These are phyloP conservation scores for Arthrocladium fulminans DNA, from an alignment of 2,329 filamentous ascomycete species.

Conservation along the genomic window DNA sequence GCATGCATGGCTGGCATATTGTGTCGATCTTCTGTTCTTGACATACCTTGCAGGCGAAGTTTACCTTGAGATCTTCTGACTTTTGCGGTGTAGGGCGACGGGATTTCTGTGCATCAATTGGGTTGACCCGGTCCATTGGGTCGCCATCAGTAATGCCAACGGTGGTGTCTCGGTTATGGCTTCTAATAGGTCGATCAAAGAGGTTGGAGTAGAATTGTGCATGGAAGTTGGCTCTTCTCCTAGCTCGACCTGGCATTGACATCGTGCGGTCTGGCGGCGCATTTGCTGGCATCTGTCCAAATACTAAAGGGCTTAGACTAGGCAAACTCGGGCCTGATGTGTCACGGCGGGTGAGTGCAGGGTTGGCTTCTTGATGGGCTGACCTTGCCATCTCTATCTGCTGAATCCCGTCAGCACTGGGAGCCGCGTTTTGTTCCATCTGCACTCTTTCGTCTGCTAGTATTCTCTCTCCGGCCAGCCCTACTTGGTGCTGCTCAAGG, in stretches of 20 bases:
- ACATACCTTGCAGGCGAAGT: constrained; percentile 20
- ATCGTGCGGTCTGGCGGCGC: not conserved
- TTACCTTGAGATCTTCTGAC: constrained; percentile 18
- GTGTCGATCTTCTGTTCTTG: constrained; percentile 21
- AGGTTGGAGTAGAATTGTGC: constrained; percentile 2
- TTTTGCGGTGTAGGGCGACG: constrained; percentile 12
- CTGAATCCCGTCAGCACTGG: not conserved
- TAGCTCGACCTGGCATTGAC: not conserved
- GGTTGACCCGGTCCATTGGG: constrained; percentile 8
- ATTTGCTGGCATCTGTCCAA: not conserved
- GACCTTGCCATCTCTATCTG: not conserved
- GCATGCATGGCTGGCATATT: constrained; percentile 21
- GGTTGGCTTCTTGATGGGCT: not conserved
- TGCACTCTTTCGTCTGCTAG: not conserved
- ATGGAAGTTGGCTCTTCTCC: constrained; percentile 1
- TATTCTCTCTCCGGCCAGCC: not conserved
- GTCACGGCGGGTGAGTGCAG: not conserved
- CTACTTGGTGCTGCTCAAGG: not conserved
- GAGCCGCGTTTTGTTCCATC: not conserved
- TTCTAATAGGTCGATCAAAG: not conserved
- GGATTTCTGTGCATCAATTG: constrained; percentile 17
- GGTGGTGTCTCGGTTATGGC: not conserved
- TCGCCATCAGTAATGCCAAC: not conserved
- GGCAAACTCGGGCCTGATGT: not conserved
- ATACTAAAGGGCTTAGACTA: not conserved